Evolutionary conservation across 306 rosid genomes (phyloP), one percentile per base, ranked within the genome.

Genomic region (Begonia masoniana): DNA sequence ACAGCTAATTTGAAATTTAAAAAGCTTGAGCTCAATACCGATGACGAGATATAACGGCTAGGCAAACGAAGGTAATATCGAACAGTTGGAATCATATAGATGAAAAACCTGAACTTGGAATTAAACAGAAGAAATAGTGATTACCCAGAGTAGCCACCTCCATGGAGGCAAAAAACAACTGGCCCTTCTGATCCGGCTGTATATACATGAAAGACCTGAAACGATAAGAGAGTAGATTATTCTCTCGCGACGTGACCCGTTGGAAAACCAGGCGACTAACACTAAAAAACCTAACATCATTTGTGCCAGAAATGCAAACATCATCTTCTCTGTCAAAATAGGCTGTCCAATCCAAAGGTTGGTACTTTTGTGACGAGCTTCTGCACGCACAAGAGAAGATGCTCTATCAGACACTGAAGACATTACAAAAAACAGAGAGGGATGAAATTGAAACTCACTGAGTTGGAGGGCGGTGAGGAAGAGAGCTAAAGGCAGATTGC

Each of bases 151-250:
- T 72, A 85, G 54, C 97, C 97, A 55, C 97, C 97, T 65, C 97
- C 96, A 53, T 91, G 97, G 35, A 91, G 76, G 71, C 94, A 91
- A 64, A 91, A 81, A 14, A 91, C 88, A 65, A 91, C 94, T 0
- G 97, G 96, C 0, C 97, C 97, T 71, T 91, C 97, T 41, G 77
- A 78, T 83, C 97, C 96, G 35, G 96, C 94, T 81, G 55, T 73
- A 66, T 85, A 91, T 54, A 85, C 78, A 81, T 91, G 97, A 74
- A 91, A 91, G 6, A 83, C 83, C 97, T 91, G 70, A 67, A 76
- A 70, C 70, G 59, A 58, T n/a, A 58, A 62, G 39, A 31, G 9
- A 47, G 15, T 45, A 41, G 43, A 54, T 60, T 58, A 56, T 53
- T 24, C 13, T 41, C 59, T 24, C 46, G 55, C 61, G 69, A 21